phyloP scores from a whole-genome alignment of 768 basidiomycete genomes.

The Boletus pseudopeckii region DNA sequence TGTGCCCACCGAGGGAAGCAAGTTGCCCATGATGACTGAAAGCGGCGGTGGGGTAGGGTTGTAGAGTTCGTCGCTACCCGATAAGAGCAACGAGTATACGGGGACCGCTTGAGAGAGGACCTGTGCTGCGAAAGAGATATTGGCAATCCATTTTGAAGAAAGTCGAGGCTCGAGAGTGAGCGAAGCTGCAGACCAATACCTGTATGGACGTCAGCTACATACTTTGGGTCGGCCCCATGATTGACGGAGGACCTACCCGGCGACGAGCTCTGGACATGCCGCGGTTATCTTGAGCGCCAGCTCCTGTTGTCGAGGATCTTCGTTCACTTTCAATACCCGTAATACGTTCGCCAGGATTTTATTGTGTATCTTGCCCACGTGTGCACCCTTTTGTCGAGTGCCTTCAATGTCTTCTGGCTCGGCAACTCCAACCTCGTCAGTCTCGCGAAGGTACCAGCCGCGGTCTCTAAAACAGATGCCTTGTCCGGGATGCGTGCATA shows the following conservation, averaged over 20 bases:
- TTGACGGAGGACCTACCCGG: conserved; percentile 49
- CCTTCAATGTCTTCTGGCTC: conserved; percentile 38
- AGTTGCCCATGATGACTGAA: conserved; percentile 64
- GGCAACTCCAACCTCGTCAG: conserved; percentile 37
- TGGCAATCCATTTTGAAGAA: conserved; percentile 88
- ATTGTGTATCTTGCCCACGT: conserved; percentile 63
- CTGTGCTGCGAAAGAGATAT: conserved; percentile 76
- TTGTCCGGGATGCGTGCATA: conserved; percentile 74
- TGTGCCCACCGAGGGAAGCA: conserved; percentile 69
- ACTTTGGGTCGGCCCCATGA: background rate
- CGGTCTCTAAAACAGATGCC: conserved; percentile 87
- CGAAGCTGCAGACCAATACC: conserved; percentile 68
- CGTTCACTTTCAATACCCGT: conserved; percentile 77
- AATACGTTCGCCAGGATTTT: conserved; percentile 78
- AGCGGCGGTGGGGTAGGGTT: conserved; percentile 77
- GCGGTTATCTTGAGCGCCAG: conserved; percentile 75
- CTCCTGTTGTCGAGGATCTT: conserved; percentile 82
- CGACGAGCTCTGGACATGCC: conserved; percentile 83
- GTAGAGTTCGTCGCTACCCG: conserved; percentile 43
- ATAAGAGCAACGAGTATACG: conserved; percentile 54
- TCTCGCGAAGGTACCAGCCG: conserved; percentile 86
- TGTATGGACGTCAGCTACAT: conserved; percentile 28
- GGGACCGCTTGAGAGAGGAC: conserved; percentile 80
- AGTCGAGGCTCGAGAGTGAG: conserved; percentile 82
- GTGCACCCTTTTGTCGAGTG: conserved; percentile 30